phyloP scores from a whole-genome alignment of 164 flowering plant genomes.

The Cinnamomum micranthum region DNA sequence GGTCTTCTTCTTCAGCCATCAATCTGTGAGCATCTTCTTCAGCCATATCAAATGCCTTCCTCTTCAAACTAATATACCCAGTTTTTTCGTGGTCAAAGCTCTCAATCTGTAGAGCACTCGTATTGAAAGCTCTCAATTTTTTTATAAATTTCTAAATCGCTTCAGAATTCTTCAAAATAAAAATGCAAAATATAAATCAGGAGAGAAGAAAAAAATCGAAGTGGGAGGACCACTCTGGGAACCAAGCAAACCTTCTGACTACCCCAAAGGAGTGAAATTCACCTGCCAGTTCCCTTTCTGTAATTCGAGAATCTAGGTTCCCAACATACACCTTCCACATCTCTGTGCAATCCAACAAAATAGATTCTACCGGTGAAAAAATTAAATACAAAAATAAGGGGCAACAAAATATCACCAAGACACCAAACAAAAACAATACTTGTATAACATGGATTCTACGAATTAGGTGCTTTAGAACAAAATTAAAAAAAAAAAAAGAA shows the following conservation, averaged over 20 bases:
- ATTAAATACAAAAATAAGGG: background rate
- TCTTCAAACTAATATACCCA: no score
- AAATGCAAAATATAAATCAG: no score
- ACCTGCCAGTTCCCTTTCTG: slow-evolving; percentile 4
- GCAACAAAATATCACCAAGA: background rate
- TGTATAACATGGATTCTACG: no score
- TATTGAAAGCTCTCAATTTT: no score
- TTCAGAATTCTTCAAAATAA: background rate
- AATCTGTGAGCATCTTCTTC: no score
- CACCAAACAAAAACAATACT: background rate
- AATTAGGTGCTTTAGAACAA: no score
- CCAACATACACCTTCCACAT: slow-evolving; percentile 11
- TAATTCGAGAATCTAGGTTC: slow-evolving; percentile 4
- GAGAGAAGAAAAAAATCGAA: background rate
- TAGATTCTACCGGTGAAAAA: background rate
- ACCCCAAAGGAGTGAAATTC: slow-evolving; percentile 2
- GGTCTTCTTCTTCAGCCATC: no score
- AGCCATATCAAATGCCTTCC: no score
- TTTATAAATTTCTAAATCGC: background rate
- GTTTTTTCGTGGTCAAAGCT: no score
- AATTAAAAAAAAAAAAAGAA: no score
- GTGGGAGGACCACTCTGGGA: background rate
- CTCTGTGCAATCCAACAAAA: background rate
- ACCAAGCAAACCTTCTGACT: background rate
- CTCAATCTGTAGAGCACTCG: no score